These are phyloP conservation scores for Boletus smithii DNA, from an alignment of 1,284 basidiomycete species.

Conservation along the genomic window DNA sequence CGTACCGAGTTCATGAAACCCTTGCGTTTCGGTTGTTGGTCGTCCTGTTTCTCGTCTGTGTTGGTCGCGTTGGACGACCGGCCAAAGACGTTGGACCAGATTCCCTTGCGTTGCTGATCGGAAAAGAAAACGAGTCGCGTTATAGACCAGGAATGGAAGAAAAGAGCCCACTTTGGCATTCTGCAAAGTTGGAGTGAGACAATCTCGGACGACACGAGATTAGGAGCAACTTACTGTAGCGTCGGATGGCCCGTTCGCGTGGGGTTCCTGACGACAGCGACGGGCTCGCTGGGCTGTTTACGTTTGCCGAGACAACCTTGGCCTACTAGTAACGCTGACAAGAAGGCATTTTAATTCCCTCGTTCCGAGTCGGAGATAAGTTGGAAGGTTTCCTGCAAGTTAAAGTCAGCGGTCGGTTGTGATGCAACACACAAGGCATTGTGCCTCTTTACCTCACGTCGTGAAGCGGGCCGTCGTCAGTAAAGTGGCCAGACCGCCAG, in stretches of 20 bases:
- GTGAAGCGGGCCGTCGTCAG: not conserved
- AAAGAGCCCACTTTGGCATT: not conserved
- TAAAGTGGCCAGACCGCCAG: not conserved
- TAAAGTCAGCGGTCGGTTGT: not conserved
- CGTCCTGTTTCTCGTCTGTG: constrained; percentile 1
- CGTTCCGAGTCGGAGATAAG: not conserved
- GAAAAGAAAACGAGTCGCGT: not conserved
- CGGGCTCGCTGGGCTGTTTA: not conserved
- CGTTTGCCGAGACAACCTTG: not conserved
- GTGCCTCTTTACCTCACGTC: not conserved
- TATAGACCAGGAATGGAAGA: not conserved
- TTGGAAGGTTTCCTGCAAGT: no score
- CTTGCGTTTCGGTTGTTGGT: not conserved
- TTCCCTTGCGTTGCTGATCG: constrained; percentile 21
- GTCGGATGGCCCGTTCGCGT: not conserved
- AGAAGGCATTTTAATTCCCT: not conserved
- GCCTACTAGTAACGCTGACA: no score
- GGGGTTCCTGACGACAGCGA: not conserved
- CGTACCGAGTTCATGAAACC: constrained; percentile 17
- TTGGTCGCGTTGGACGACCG: constrained; percentile 4
- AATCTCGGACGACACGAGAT: not conserved
- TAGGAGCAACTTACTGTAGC: not conserved
- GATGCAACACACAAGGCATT: not conserved
- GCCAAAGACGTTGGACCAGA: constrained; percentile 14
- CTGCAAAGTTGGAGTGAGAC: not conserved